Evolutionary conservation across 805 yeast species (phyloP).

Genomic region (Candida montana): DNA sequence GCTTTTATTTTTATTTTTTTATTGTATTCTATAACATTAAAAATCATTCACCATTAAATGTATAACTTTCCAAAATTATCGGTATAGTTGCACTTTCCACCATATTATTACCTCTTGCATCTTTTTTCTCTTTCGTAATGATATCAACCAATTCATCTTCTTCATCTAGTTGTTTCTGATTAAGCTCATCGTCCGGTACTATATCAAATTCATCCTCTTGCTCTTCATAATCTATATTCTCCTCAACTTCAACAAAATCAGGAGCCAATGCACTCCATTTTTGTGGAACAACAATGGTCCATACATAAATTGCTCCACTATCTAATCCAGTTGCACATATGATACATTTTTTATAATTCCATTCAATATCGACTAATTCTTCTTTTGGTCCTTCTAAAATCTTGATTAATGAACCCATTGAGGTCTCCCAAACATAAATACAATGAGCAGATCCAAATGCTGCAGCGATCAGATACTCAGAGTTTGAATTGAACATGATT

Average conservation of each 20-base stretch:
- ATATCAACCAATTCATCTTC: constrained; percentile 71
- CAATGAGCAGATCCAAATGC: constrained; percentile 87
- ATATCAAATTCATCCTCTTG: constrained; percentile 89
- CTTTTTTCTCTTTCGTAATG: constrained; percentile 52
- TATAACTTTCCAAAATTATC: constrained; percentile 23
- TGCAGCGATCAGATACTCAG: constrained; percentile 84
- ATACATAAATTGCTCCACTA: constrained; percentile 72
- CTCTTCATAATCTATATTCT: constrained; percentile 82
- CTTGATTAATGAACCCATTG: constrained; percentile 80
- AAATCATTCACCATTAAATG: not conserved
- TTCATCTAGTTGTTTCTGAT: constrained; percentile 53
- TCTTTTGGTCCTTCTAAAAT: constrained; percentile 89
- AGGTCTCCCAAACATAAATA: constrained; percentile 88
- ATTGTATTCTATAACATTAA: no score
- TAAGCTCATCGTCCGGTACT: constrained; percentile 59
- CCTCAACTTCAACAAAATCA: constrained; percentile 91
- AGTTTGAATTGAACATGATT: constrained; percentile 63
- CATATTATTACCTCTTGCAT: constrained; percentile 67
- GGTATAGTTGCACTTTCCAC: constrained; percentile 60
- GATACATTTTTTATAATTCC: constrained; percentile 73
- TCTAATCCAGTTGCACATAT: constrained; percentile 84
- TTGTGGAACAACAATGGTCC: constrained; percentile 81
- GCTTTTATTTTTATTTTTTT: no score
- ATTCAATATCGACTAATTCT: constrained; percentile 78
- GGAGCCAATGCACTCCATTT: constrained; percentile 97